Evolutionary conservation across 306 rosid species (phyloP).

Genomic region (Cicer cuneatum): DNA sequence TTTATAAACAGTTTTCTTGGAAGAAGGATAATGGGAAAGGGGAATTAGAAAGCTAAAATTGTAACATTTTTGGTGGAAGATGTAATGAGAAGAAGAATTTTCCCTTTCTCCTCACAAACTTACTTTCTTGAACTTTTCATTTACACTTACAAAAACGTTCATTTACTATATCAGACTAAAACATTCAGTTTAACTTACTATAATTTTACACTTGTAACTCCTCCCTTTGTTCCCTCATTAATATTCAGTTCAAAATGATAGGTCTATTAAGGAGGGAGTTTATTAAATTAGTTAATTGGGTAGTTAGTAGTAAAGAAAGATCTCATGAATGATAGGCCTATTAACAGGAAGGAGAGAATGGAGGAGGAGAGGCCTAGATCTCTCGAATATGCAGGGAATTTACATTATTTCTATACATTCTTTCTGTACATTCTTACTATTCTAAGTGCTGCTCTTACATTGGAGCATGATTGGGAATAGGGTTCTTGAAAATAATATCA

Average conservation of each 20-base stretch:
- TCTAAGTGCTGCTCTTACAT: not conserved
- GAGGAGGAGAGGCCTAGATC: not conserved
- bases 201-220: not conserved
- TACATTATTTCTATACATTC: not conserved
- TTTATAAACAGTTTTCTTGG: not conserved
- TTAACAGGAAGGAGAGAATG: slow-evolving; percentile 1
- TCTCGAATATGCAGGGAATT: not conserved
- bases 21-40: not conserved
- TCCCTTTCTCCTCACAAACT: not conserved
- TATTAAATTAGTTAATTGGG: not conserved
- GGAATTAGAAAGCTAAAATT: not conserved
- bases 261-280: not conserved
- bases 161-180: not conserved
- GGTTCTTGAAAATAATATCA: not conserved
- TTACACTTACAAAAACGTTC: not conserved
- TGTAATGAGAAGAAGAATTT: not conserved
- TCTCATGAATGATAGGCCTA: not conserved
- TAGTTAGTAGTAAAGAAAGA: not conserved
- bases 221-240: not conserved
- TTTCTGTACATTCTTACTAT: not conserved
- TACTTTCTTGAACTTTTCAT: not conserved
- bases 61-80: not conserved
- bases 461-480: not conserved
- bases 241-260: not conserved
- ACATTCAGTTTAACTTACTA: not conserved